These are phyloP conservation scores for Austroboletus novae-zelandiae DNA, from an alignment of 1,284 basidiomycete species.

Conservation along the genomic window DNA sequence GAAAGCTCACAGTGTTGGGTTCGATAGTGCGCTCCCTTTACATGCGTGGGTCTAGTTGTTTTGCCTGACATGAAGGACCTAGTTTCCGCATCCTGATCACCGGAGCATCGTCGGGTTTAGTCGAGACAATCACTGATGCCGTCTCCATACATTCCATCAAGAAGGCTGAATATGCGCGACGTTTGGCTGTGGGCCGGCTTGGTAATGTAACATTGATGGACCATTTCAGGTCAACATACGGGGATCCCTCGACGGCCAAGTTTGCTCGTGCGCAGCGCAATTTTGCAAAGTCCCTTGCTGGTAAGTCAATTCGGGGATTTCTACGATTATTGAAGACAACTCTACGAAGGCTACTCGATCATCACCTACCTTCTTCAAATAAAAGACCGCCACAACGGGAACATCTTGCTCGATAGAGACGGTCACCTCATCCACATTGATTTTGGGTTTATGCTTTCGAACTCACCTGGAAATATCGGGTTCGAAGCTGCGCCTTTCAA, in stretches of 20 bases:
- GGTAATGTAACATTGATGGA: slow-evolving; percentile 87
- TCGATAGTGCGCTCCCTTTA: slow-evolving; percentile 67
- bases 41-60: not conserved
- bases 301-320: slow-evolving; percentile 35
- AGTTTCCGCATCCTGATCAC: slow-evolving; percentile 90
- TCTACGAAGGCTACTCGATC: slow-evolving; percentile 78
- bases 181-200: slow-evolving; percentile 76
- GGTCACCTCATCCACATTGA: slow-evolving; percentile 96
- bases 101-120: slow-evolving; percentile 88
- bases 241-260: slow-evolving; percentile 82
- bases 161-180: slow-evolving; percentile 93
- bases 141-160: slow-evolving; percentile 99
- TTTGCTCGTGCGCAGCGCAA: slow-evolving; percentile 85
- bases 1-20: slow-evolving; percentile 90
- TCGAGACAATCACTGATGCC: slow-evolving; percentile 95
- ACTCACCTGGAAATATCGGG: slow-evolving; percentile 95
- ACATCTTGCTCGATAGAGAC: slow-evolving; percentile 93
- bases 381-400: slow-evolving; percentile 99
- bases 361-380: slow-evolving; percentile 96
- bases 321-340: not conserved
- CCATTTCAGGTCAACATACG: slow-evolving; percentile 88
- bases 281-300: slow-evolving; percentile 94
- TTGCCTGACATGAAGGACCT: slow-evolving; percentile 4
- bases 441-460: slow-evolving; percentile 98
- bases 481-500: slow-evolving; percentile 99